Evolutionary conservation across 2,329 filamentous ascomycete genomes (phyloP).

Genomic region (Periconia digitata): DNA sequence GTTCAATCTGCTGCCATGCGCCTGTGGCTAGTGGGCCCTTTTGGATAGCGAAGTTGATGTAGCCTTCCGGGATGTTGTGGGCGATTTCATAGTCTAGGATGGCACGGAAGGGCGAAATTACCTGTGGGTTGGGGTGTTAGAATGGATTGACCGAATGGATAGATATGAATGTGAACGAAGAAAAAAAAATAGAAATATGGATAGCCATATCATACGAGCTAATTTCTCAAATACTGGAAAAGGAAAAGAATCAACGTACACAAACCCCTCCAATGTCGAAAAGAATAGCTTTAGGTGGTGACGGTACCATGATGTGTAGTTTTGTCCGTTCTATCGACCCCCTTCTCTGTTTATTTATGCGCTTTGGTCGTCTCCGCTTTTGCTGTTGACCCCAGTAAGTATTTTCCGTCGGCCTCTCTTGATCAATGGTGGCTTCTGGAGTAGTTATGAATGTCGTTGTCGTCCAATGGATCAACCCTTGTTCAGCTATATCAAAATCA

Average conservation of each 20-base stretch:
- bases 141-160: not conserved
- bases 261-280: constrained; percentile 98
- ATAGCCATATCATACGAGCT: too few relatives aligned
- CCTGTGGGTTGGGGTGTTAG: constrained; percentile 53
- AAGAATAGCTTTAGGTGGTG: constrained; percentile 49
- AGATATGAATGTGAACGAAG: not conserved
- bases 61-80: constrained; percentile 78
- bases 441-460: too few relatives aligned
- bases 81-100: constrained; percentile 87
- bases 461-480: too few relatives aligned
- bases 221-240: too few relatives aligned
- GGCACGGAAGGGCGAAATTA: constrained; percentile 86
- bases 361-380: not conserved
- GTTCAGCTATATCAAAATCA: too few relatives aligned
- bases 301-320: too few relatives aligned
- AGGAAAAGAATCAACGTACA: constrained; percentile 61
- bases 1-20: constrained; percentile 86
- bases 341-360: not conserved
- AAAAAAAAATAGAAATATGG: not conserved
- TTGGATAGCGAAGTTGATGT: constrained; percentile 89
- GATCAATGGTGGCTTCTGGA: too few relatives aligned
- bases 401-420: too few relatives aligned
- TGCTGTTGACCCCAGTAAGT: too few relatives aligned
- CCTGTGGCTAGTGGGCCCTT: constrained; percentile 70
- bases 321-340: not conserved